Evolutionary conservation across 2,329 filamentous ascomycete genomes (phyloP).

Genomic region (Fusarium brevicatenulatum): DNA sequence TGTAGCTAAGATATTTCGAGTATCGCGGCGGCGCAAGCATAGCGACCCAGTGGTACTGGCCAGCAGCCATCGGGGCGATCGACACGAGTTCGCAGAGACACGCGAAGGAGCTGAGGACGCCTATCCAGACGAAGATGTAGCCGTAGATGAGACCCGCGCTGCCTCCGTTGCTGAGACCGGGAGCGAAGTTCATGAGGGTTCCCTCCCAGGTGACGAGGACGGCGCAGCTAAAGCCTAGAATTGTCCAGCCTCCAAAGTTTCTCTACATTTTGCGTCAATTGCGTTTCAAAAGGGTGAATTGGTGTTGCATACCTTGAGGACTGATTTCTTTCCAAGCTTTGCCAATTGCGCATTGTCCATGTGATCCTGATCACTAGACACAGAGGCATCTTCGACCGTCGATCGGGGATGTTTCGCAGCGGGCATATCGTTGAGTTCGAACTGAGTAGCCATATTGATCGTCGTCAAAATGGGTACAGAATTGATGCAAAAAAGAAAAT

Average conservation of each 20-base stretch:
- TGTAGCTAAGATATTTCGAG: slow-evolving; percentile 47
- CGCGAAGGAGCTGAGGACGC: slow-evolving; percentile 48
- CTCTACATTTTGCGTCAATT: slow-evolving; percentile 10
- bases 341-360: slow-evolving; percentile 37
- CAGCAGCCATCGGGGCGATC: slow-evolving; percentile 38
- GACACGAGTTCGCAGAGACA: slow-evolving; percentile 40
- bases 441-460: not conserved
- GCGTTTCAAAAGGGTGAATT: rapidly evolving
- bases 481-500: not conserved
- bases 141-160: slow-evolving; percentile 58
- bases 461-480: not conserved
- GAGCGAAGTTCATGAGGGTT: slow-evolving; percentile 42
- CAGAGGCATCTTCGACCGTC: not conserved
- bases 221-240: slow-evolving; percentile 42
- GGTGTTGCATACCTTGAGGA: slow-evolving; percentile 1
- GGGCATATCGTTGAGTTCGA: slow-evolving; percentile 16
- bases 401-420: slow-evolving; percentile 12
- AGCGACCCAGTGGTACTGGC: slow-evolving; percentile 41
- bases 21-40: slow-evolving; percentile 38
- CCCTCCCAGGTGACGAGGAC: slow-evolving; percentile 45
- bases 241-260: slow-evolving; percentile 42
- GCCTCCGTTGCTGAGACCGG: slow-evolving; percentile 40
- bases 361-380: slow-evolving; percentile 31
- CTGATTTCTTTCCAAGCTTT: slow-evolving; percentile 17
- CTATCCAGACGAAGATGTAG: slow-evolving; percentile 62